Evolutionary conservation across 805 yeast species (phyloP).

Genomic region (Alloascoidea hylecoeti): DNA sequence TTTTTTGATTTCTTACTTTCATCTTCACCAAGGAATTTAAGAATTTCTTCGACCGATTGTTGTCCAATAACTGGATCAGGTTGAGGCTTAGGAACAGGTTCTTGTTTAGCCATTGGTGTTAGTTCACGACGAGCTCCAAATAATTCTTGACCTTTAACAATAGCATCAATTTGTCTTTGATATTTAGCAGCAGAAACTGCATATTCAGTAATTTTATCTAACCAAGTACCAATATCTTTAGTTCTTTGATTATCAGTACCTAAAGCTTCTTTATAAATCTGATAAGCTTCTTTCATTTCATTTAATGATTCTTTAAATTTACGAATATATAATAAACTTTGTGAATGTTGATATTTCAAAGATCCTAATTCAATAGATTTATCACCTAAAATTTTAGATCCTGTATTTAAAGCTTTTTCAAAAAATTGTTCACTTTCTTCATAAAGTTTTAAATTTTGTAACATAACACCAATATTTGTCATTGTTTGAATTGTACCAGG

Average conservation of each 20-base stretch:
- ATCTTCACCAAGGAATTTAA: conserved; percentile 54
- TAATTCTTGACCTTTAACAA: conserved; percentile 9
- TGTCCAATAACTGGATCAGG: conserved; percentile 34
- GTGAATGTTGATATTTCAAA: conserved; percentile 56
- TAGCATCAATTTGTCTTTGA: conserved; percentile 18
- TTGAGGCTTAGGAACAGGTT: conserved; percentile 12
- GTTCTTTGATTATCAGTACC: conserved; percentile 62
- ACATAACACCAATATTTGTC: conserved; percentile 43
- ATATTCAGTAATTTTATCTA: conserved; percentile 36
- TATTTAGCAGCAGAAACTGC: conserved; percentile 30
- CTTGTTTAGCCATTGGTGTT: conserved; percentile 11
- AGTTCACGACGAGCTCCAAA: conserved; percentile 6
- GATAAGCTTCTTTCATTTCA: conserved; percentile 40
- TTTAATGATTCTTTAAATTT: conserved; percentile 43
- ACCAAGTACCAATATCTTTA: conserved; percentile 54
- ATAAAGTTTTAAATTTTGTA: conserved; percentile 36
- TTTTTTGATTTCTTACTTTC: conserved; percentile 7
- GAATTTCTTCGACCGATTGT: conserved; percentile 52
- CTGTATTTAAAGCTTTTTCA: conserved; percentile 34
- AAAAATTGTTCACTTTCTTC: conserved; percentile 38
- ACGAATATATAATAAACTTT: conserved; percentile 35
- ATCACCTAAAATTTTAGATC: conserved; percentile 38
- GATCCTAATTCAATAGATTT: conserved; percentile 49
- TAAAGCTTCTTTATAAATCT: conserved; percentile 36
- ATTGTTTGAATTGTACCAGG: conserved; percentile 56